phyloP scores from a whole-genome alignment of 1,139 yeast species.

The Ogataea hybrid region DNA sequence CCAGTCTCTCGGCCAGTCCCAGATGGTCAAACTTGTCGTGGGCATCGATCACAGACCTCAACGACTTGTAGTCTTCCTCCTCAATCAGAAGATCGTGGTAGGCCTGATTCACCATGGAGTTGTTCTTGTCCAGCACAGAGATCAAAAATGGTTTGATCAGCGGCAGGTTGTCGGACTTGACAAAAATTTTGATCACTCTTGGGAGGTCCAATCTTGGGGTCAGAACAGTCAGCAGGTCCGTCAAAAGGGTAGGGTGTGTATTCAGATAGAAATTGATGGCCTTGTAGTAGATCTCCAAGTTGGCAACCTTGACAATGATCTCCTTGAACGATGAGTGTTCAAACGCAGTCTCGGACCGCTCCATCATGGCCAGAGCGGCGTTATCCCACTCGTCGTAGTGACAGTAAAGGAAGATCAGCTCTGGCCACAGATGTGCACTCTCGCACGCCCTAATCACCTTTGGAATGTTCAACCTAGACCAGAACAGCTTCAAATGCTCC shows the following conservation, averaged over 20 bases:
- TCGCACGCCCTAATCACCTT: constrained; percentile 95
- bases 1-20: constrained; percentile 90
- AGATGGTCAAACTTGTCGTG: constrained; percentile 90
- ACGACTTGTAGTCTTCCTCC: constrained; percentile 92
- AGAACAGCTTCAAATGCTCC: constrained; percentile 96
- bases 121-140: constrained; percentile 86
- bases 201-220: constrained; percentile 94
- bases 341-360: constrained; percentile 87
- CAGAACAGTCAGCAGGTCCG: constrained; percentile 80
- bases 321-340: constrained; percentile 95
- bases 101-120: constrained; percentile 89
- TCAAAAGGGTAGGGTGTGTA: constrained; percentile 88
- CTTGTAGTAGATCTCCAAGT: constrained; percentile 94
- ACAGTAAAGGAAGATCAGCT: constrained; percentile 91
- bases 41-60: constrained; percentile 82
- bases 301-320: constrained; percentile 90
- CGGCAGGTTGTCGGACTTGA: constrained; percentile 93
- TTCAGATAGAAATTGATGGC: constrained; percentile 92
- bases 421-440: constrained; percentile 94
- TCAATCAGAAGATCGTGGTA: constrained; percentile 94
- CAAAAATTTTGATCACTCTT: constrained; percentile 92
- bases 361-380: constrained; percentile 98
- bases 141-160: constrained; percentile 92
- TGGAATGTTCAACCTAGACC: constrained; percentile 98
- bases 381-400: constrained; percentile 99